Evolutionary conservation across 768 basidiomycete genomes (phyloP).

Genomic region (Lactarius quietus): DNA sequence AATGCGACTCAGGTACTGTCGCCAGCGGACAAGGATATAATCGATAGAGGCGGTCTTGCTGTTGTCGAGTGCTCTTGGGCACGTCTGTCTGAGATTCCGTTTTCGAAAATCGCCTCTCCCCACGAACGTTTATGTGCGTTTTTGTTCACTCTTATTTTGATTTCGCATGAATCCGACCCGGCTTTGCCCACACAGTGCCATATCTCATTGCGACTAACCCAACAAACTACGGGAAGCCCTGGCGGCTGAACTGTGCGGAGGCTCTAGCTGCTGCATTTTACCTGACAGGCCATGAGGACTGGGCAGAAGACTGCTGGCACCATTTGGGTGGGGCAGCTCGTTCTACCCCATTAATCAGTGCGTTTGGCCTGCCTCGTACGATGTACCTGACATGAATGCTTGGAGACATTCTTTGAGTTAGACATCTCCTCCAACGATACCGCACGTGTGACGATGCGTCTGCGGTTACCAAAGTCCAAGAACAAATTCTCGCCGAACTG

Average conservation of each 20-base stretch:
- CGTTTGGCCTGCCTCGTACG: slow-evolving; percentile 24
- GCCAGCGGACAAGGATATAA: slow-evolving; percentile 79
- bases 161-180: not conserved
- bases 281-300: slow-evolving; percentile 79
- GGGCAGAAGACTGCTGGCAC: slow-evolving; percentile 76
- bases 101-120: slow-evolving; percentile 88
- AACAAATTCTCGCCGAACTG: slow-evolving; percentile 64
- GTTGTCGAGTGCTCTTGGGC: slow-evolving; percentile 99
- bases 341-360: slow-evolving; percentile 87
- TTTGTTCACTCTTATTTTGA: not conserved
- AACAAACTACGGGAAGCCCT: slow-evolving; percentile 97
- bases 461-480: slow-evolving; percentile 59
- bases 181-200: slow-evolving; percentile 57
- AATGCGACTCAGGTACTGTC: slow-evolving; percentile 76
- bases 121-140: slow-evolving; percentile 84
- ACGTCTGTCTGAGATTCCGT: slow-evolving; percentile 90
- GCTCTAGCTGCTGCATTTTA: slow-evolving; percentile 94
- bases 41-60: slow-evolving; percentile 72
- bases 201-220: slow-evolving; percentile 95
- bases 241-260: slow-evolving; percentile 93
- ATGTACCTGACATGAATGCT: not conserved
- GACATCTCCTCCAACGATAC: slow-evolving; percentile 60
- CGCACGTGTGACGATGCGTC: slow-evolving; percentile 60
- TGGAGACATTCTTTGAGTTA: slow-evolving; percentile 11
- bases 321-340: slow-evolving; percentile 88